Evolutionary conservation across 129 eudicot genomes (phyloP).

Genomic region (Chrysanthemum lavandulifolium): DNA sequence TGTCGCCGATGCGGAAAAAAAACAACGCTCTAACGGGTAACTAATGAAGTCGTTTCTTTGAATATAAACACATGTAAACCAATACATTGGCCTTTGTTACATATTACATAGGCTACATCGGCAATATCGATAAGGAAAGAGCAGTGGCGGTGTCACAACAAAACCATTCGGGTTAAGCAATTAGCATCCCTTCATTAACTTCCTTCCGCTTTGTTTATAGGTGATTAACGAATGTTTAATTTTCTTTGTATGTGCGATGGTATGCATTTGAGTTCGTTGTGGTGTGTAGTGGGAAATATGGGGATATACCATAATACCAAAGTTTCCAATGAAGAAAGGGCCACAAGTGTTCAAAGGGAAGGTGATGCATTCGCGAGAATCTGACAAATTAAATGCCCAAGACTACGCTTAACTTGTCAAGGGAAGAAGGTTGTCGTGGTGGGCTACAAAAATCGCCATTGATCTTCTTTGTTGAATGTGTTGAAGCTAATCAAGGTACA

Average conservation of each 20-base stretch:
- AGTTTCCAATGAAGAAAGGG: slow-evolving; percentile 64
- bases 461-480: slow-evolving; percentile 93
- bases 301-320: slow-evolving; percentile 66
- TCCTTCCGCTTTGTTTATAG: no score
- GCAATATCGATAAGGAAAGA: no score
- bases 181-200: background rate
- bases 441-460: slow-evolving; percentile 93
- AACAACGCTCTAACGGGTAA: no score
- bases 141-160: no score
- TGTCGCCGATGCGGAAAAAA: no score
- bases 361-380: slow-evolving; percentile 78
- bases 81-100: no score
- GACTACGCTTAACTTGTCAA: slow-evolving; percentile 46
- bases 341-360: slow-evolving; percentile 71
- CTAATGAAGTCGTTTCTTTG: no score
- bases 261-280: slow-evolving; percentile 77
- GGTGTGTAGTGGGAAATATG: slow-evolving; percentile 90
- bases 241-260: slow-evolving; percentile 46
- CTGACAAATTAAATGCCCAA: slow-evolving; percentile 54
- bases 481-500: slow-evolving; percentile 83
- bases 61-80: no score
- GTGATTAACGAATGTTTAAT: background rate
- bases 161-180: slow-evolving; percentile 45
- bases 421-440: slow-evolving; percentile 77
- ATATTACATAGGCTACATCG: no score